phyloP scores from a whole-genome alignment of 2,329 filamentous ascomycete genomes.

The Aspergillus cejpii region DNA sequence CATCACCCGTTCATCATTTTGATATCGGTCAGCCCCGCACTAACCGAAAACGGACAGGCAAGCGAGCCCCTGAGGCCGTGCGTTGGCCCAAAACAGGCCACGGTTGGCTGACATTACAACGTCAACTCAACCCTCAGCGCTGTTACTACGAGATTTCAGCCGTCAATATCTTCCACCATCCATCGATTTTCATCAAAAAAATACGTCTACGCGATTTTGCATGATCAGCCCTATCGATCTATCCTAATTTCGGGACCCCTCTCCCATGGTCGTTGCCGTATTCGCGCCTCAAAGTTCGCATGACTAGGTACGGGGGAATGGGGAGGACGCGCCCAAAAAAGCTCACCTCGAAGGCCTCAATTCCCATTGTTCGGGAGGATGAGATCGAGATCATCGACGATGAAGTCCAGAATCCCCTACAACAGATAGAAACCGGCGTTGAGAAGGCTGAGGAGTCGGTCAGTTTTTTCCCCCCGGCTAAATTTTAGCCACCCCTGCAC shows the following conservation, averaged over 20 bases:
- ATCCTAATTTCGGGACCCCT: constrained; percentile 59
- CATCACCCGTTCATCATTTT: constrained; percentile 26
- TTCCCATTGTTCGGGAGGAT: constrained; percentile 80
- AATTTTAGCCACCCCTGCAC: constrained; percentile 30
- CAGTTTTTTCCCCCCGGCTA: constrained; percentile 48
- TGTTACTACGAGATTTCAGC: constrained; percentile 28
- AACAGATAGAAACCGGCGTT: constrained; percentile 87
- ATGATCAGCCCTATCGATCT: constrained; percentile 55
- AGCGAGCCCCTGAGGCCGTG: constrained; percentile 42
- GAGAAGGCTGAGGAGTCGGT: constrained; percentile 97
- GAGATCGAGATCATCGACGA: constrained; percentile 90
- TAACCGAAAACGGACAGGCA: constrained; percentile 36
- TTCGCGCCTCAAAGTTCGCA: constrained; percentile 37
- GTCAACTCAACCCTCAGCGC: constrained; percentile 40
- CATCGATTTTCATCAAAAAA: constrained; percentile 50
- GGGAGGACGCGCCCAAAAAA: constrained; percentile 55
- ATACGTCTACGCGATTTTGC: constrained; percentile 47
- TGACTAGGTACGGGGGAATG: constrained; percentile 43
- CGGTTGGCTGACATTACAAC: constrained; percentile 38
- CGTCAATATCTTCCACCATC: constrained; percentile 42
- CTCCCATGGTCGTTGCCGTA: constrained; percentile 35
- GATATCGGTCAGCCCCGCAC: constrained; percentile 41
- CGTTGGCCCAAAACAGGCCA: constrained; percentile 38
- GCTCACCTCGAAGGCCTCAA: constrained; percentile 80
- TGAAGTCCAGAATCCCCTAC: constrained; percentile 69